phyloP scores from a whole-genome alignment of 495 filamentous ascomycete genomes.

The Daldinia caldariorum region DNA sequence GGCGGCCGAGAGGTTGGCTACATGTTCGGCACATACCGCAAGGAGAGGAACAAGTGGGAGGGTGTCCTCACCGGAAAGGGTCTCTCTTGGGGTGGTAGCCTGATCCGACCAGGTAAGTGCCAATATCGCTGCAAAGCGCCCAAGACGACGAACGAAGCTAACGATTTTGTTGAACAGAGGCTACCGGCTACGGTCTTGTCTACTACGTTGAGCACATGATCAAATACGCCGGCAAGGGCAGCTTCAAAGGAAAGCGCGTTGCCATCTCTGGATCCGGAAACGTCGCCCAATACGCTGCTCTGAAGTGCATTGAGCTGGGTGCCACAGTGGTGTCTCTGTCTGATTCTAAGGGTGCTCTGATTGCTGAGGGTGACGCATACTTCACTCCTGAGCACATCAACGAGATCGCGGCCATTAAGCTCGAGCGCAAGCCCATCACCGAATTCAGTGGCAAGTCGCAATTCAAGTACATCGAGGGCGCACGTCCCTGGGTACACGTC shows the following conservation, averaged over 20 bases:
- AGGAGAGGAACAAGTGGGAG: slow-evolving; percentile 88
- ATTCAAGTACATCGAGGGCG: slow-evolving; percentile 89
- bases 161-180: slow-evolving; percentile 62
- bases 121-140: neutral
- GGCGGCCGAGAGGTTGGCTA: slow-evolving; percentile 89
- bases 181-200: slow-evolving; percentile 95
- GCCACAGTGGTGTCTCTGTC: slow-evolving; percentile 93
- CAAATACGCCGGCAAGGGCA: slow-evolving; percentile 84
- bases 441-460: slow-evolving; percentile 62
- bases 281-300: slow-evolving; percentile 96
- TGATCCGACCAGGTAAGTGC: slow-evolving; percentile 78
- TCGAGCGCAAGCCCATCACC: slow-evolving; percentile 82
- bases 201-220: slow-evolving; percentile 99
- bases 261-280: slow-evolving; percentile 98
- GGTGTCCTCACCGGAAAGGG: slow-evolving; percentile 96
- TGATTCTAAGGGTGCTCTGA: slow-evolving; percentile 85
- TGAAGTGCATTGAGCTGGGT: slow-evolving; percentile 96
- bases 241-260: slow-evolving; percentile 90
- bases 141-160: slow-evolving; percentile 1
- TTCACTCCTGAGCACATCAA: slow-evolving; percentile 83
- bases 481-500: slow-evolving; percentile 89
- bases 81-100: slow-evolving; percentile 86
- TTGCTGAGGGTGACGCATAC: slow-evolving; percentile 70
- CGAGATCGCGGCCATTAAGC: slow-evolving; percentile 83
- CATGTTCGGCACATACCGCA: slow-evolving; percentile 95